Evolutionary conservation across 345 rosid species (phyloP).

Genomic region (Gossypium ekmanianum): DNA sequence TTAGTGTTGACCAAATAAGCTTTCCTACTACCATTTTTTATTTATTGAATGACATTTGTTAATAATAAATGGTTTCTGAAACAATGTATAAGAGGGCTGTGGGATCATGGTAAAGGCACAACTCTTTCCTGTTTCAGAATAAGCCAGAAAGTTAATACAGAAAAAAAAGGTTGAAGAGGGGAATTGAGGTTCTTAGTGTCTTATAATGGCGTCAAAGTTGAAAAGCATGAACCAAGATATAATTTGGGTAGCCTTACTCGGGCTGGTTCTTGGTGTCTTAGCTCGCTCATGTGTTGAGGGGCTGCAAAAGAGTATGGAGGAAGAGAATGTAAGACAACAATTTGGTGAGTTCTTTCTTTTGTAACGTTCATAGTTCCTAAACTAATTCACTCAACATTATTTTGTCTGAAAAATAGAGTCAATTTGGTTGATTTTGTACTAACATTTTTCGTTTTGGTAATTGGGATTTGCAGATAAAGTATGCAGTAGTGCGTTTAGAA

Average conservation of each 20-base stretch:
- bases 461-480: slow-evolving; percentile 20
- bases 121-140: not conserved
- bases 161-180: not conserved
- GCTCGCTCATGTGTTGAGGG: not conserved
- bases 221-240: slow-evolving; percentile 9
- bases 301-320: not conserved
- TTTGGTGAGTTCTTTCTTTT: slow-evolving; percentile 16
- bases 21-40: not conserved
- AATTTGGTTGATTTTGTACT: not conserved
- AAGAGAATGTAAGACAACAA: not conserved
- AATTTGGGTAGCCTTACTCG: not conserved
- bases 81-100: not conserved
- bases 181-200: not conserved
- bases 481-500: not conserved
- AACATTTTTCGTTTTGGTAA: not conserved
- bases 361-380: not conserved
- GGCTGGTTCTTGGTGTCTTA: slow-evolving; percentile 12
- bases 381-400: not conserved
- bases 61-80: not conserved
- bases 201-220: slow-evolving; percentile 17
- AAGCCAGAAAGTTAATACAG: not conserved
- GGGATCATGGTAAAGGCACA: not conserved
- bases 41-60: not conserved
- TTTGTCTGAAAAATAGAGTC: not conserved
- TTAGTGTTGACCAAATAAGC: slow-evolving; percentile 9